phyloP scores from a whole-genome alignment of 1,284 basidiomycete genomes.

The Rhodofomes roseus region DNA sequence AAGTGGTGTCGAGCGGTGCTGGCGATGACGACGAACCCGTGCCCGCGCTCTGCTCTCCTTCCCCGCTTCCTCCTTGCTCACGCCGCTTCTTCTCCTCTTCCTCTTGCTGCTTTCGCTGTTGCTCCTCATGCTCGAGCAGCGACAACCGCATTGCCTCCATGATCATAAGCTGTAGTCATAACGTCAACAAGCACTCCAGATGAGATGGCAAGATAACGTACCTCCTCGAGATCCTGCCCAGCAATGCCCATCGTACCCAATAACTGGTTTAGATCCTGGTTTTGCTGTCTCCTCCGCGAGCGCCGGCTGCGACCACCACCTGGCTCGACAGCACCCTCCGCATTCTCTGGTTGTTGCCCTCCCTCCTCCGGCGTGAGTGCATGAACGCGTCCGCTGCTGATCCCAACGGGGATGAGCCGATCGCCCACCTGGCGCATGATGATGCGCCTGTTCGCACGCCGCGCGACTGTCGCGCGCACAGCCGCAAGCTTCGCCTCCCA shows the following conservation, averaged over 20 bases:
- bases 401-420: constrained; percentile 92
- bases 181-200: neutral
- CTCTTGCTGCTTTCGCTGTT: constrained; percentile 65
- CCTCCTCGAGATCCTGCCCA: constrained; percentile 88
- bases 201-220: constrained; percentile 32
- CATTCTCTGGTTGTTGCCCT: constrained; percentile 34
- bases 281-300: constrained; percentile 54
- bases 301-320: constrained; percentile 40
- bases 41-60: constrained; percentile 9
- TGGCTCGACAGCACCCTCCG: constrained; percentile 34
- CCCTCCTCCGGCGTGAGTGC: constrained; percentile 56
- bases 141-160: constrained; percentile 99
- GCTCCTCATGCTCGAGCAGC: constrained; percentile 86
- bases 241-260: constrained; percentile 65
- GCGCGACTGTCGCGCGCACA: constrained; percentile 82
- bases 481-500: constrained; percentile 93
- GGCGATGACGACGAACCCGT: constrained; percentile 9
- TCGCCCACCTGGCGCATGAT: constrained; percentile 99
- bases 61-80: constrained; percentile 13
- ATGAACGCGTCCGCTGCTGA: constrained; percentile 80
- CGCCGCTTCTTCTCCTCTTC: constrained; percentile 49
- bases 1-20: neutral
- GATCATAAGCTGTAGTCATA: constrained; percentile 77
- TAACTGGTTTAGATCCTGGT: constrained; percentile 49
- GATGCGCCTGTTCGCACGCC: constrained; percentile 91